These are phyloP conservation scores for Leccinum disarticulatum DNA, from an alignment of 768 basidiomycete genomes.

Conservation along the genomic window DNA sequence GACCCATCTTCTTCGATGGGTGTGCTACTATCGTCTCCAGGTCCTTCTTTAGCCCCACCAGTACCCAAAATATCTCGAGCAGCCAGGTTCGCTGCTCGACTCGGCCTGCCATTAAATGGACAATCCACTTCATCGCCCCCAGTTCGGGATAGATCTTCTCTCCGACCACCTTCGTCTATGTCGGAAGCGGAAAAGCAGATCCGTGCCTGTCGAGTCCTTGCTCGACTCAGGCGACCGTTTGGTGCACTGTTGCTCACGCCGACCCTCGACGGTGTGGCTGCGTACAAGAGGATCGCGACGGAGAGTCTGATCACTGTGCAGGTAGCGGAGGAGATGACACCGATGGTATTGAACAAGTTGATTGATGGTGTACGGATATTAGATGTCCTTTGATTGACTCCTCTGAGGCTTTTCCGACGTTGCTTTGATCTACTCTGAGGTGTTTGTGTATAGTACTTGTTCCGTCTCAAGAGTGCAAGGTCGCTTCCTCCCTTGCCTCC, in stretches of 20 bases:
- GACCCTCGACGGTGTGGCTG: neutral
- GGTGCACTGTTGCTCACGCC: constrained; percentile 11
- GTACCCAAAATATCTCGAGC: neutral
- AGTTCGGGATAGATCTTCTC: too few relatives aligned
- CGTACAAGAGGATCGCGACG: constrained; percentile 13
- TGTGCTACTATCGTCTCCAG: neutral
- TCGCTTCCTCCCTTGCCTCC: too few relatives aligned
- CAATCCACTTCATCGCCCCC: neutral
- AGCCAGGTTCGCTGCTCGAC: neutral
- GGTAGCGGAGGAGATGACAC: neutral
- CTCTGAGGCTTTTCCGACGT: too few relatives aligned
- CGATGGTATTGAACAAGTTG: neutral
- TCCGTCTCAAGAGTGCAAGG: too few relatives aligned
- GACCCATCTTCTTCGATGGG: neutral
- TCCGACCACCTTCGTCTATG: too few relatives aligned
- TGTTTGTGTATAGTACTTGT: too few relatives aligned
- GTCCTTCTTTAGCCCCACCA: too few relatives aligned
- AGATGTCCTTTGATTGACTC: constrained; percentile 4
- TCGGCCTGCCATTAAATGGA: neutral
- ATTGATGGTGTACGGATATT: neutral
- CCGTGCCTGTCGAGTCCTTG: neutral
- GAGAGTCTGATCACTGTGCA: constrained; percentile 9
- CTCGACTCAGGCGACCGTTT: constrained; percentile 9
- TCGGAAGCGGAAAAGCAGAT: neutral
- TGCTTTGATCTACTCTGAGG: too few relatives aligned